phyloP scores from a whole-genome alignment of 768 basidiomycete genomes.

The Coprinopsis cinerea region DNA sequence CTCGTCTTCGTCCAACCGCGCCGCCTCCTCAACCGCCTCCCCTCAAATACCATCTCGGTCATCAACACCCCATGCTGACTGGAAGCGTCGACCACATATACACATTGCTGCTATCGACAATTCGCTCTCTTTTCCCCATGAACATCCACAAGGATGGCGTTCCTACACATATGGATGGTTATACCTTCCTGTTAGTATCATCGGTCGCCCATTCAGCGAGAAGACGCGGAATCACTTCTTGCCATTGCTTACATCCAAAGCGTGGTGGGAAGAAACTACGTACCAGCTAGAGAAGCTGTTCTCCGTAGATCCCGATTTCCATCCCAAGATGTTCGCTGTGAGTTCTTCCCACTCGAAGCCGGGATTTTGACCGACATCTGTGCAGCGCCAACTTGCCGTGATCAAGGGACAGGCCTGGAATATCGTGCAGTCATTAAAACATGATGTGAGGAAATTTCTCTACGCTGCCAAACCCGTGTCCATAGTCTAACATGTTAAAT shows the following conservation, averaged over 20 bases:
- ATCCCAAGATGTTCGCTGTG: slow-evolving; percentile 85
- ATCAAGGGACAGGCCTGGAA: slow-evolving; percentile 94
- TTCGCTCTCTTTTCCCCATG: slow-evolving; percentile 86
- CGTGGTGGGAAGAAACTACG: slow-evolving; percentile 89
- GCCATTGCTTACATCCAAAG: slow-evolving; percentile 73
- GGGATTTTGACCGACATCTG: slow-evolving; percentile 2
- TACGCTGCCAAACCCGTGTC: too few species aligned
- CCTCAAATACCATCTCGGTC: slow-evolving; percentile 29
- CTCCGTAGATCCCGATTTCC: slow-evolving; percentile 78
- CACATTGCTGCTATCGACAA: slow-evolving; percentile 94
- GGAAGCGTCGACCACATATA: slow-evolving; percentile 68
- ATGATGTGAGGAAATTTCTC: slow-evolving; percentile 46
- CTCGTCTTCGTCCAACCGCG: slow-evolving; percentile 29
- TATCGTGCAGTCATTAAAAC: slow-evolving; percentile 77
- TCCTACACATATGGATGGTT: slow-evolving; percentile 88
- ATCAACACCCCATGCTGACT: slow-evolving; percentile 35
- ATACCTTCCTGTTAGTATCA: slow-evolving; percentile 78
- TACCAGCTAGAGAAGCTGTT: slow-evolving; percentile 72
- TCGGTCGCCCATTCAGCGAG: slow-evolving; percentile 82
- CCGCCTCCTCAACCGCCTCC: slow-evolving; percentile 23
- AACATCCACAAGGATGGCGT: slow-evolving; percentile 75
- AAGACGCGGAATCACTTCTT: slow-evolving; percentile 78
- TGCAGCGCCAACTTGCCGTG: slow-evolving; percentile 82
- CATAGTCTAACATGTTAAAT: slow-evolving; percentile 1
- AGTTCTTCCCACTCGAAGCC: slow-evolving; percentile 15